phyloP scores from a whole-genome alignment of 768 basidiomycete species.

The Jaapia argillacea region DNA sequence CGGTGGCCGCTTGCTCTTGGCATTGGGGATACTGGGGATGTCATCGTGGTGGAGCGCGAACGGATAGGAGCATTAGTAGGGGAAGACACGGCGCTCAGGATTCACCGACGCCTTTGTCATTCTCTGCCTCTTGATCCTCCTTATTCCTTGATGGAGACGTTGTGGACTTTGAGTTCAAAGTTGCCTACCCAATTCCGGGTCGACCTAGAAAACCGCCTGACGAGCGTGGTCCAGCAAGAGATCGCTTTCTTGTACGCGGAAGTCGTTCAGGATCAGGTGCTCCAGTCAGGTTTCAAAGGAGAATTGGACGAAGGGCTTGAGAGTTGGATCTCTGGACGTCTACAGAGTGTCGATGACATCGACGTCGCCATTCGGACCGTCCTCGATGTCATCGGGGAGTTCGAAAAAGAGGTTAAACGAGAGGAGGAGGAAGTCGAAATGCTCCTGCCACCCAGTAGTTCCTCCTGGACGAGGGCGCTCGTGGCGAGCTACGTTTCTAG shows the following conservation, averaged over 20 bases:
- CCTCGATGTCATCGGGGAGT: slow-evolving; percentile 63
- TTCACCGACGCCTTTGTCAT: slow-evolving; percentile 39
- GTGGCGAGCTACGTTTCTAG: slow-evolving; percentile 52
- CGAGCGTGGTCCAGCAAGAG: slow-evolving; percentile 66
- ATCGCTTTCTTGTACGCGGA: slow-evolving; percentile 70
- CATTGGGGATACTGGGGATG: slow-evolving; percentile 26
- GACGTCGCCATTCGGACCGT: slow-evolving; percentile 43
- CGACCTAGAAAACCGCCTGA: slow-evolving; percentile 45
- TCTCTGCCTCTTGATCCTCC: slow-evolving; percentile 37
- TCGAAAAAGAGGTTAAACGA: slow-evolving; percentile 58
- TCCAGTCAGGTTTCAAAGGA: slow-evolving; percentile 40
- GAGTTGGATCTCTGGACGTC: slow-evolving; percentile 50
- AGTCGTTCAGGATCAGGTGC: slow-evolving; percentile 58
- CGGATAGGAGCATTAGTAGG: slow-evolving; percentile 52
- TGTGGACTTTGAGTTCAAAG: slow-evolving; percentile 54
- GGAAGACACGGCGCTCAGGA: slow-evolving; percentile 58
- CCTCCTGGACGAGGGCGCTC: slow-evolving; percentile 54
- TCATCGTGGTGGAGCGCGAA: slow-evolving; percentile 70
- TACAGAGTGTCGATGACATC: slow-evolving; percentile 47
- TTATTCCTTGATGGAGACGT: slow-evolving; percentile 45
- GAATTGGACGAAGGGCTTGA: slow-evolving; percentile 48
- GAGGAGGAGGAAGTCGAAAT: slow-evolving; percentile 65
- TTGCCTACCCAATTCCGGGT: slow-evolving; percentile 49
- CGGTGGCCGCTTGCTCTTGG: slow-evolving; percentile 72
- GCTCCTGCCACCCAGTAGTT: slow-evolving; percentile 39